Base-by-base conservation (phyloP, 2,329 filamentous ascomycete genomes). In the Knufia fluminis region DNA sequence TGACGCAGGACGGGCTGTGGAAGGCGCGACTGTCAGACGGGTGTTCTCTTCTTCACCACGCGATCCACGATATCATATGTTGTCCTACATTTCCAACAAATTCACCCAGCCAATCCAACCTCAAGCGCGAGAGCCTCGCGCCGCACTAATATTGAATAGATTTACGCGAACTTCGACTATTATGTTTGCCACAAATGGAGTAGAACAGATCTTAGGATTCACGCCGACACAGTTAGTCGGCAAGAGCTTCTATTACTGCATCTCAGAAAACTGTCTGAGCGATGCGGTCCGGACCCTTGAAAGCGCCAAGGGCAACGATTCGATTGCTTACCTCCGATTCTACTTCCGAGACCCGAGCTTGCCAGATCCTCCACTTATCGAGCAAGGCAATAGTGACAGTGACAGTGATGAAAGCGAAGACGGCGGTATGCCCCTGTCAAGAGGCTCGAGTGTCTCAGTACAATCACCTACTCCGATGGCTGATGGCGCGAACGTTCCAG, bases 41-140 rank as follows among this genome's bases (percentile, higher is more conserved):
- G 73, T 91, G 23, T 94, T 94, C 65, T 83, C 86, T 2, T 87
- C 83, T 22, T 91, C 86, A 6, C 85, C 86, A 12, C 76, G 81
- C 60, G 88, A 94, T 61, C 86, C 87, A 16, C 81, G 87, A 55
- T 94, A 94, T 65, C 86, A 92, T 67, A 94, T 94, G 87, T 71
- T 94, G 62, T 85, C 87, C 49, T 85, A 90, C 56, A 72, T 94
- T 14, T 94, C 88, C 9, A 77, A 82, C 61, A 92, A 91, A 64
- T 94, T 94, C 69, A 62, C 63, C 4, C 61, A 64, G 47, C 54
- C 69, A 60, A 54, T 70, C 62, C 64, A 72, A 41, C 60, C 66
- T 3, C 75, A 75, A 55, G 77, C 79, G 49, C 83, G 87, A 56
- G 88, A 94, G 64, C 86, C 87, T 7, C 78, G 88, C 35, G 88